Percentiles rank a stretch among this genome's conserved stretches.
phyloP scores from a whole-genome alignment of 1,284 basidiomycete genomes.

The Rhodotorula sp. region DNA sequence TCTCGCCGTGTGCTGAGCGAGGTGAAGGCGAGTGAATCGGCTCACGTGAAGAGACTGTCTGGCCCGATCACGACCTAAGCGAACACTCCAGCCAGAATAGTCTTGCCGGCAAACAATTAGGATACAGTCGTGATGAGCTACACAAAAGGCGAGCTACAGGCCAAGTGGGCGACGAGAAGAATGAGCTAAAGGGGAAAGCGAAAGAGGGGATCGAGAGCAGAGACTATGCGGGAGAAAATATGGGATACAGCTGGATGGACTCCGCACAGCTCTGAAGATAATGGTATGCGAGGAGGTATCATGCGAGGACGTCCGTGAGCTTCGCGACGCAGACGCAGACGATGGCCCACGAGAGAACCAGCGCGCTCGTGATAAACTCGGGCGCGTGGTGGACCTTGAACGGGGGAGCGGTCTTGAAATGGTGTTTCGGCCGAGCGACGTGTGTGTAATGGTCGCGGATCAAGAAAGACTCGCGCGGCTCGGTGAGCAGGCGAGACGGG shows the following conservation, averaged over 20 bases:
- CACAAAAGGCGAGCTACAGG: no score
- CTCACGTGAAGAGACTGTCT: neutral
- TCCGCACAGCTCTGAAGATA: neutral
- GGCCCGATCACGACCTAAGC: no score
- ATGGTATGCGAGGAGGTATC: neutral
- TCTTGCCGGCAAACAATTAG: no score
- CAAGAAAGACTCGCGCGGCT: conserved; percentile 35
- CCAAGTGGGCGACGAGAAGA: no score
- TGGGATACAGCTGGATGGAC: neutral
- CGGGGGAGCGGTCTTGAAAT: conserved; percentile 35
- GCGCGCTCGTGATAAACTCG: conserved; percentile 26
- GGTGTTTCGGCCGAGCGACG: conserved; percentile 38
- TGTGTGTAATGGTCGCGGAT: conserved; percentile 39
- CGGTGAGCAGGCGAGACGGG: conserved; percentile 37
- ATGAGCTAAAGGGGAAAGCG: no score
- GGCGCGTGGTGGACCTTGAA: conserved; percentile 33
- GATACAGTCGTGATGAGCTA: no score
- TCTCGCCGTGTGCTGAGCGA: neutral
- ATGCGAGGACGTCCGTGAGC: conserved; percentile 32
- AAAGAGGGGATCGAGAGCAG: neutral
- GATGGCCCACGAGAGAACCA: conserved; percentile 30
- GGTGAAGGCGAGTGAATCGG: neutral
- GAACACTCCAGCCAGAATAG: no score
- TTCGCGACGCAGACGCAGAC: conserved; percentile 30
- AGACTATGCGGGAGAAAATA: neutral